Evolutionary conservation across 1,284 basidiomycete species (phyloP), one percentile per base, ranked within the genome.

Genomic region (Malassezia restricta): DNA sequence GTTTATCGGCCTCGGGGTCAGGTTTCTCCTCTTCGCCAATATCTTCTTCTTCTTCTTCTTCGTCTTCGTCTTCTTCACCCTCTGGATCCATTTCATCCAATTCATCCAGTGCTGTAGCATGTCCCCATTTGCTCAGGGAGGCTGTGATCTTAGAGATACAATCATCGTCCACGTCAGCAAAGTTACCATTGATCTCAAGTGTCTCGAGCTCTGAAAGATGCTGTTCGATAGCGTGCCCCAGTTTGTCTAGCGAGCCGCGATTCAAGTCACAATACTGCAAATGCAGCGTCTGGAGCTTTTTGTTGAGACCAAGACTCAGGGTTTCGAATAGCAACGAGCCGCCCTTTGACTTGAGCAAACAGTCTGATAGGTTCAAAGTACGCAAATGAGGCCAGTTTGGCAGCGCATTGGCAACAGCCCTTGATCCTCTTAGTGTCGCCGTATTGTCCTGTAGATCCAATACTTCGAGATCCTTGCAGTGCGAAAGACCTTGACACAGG

Each of bases 381-480:
- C 79, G 78, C 32, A 98, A 78, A 5, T 78, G 73, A 0, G 82
- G 82, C 85, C 86, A 96, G 12, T 59, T 62, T 35, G 62, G 58
- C 37, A 96, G 76, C 1, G 83, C 80, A 31, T 78, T 77, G 5
- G 86, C 82, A 77, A 94, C 84, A 8, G 85, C 84, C 49, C 81
- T 74, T 24, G 82, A 80, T 24, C 84, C 89, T 41, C 81, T 80
- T 40, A 77, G 73, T 24, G 86, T 87, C 63, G 90, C 87, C 0
- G 90, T 91, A 76, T 98, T 98, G 75, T 98, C 92, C 75, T 95
- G 89, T 47, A 98, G 76, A 77, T 98, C 91, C 65, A 98, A 80
- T 56, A 83, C 77, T 70, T 83, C 79, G 51, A 98, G 77, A 43
- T 78, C 76, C 1, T 78, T 75, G 72, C 85, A 87, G 50, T 82